Conservation (phyloP, 768 basidiomycete genomes). For the Tephrocybe sp. region DNA sequence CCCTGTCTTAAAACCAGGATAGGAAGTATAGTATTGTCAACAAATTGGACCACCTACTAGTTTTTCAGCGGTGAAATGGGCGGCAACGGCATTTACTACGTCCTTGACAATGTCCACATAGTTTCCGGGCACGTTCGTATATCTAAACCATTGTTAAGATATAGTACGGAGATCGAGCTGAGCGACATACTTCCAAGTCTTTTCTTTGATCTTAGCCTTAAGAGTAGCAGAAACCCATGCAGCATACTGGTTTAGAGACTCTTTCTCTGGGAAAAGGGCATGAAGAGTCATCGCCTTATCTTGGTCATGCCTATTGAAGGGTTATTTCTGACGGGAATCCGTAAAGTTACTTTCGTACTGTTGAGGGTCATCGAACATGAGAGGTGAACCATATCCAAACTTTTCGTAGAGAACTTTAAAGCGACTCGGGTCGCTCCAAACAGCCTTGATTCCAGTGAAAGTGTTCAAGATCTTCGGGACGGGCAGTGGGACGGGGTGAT, state of each 20-base stretch:
- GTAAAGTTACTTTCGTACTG: slow-evolving; percentile 22
- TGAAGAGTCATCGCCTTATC: slow-evolving; percentile 28
- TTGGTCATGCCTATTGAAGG: slow-evolving; percentile 23
- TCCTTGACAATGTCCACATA: slow-evolving; percentile 48
- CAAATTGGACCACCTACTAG: slow-evolving; percentile 22
- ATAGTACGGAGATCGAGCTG: not conserved
- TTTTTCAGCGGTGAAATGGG: slow-evolving; percentile 37
- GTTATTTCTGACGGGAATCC: not conserved
- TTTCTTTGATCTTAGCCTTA: slow-evolving; percentile 25
- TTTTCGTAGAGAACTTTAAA: slow-evolving; percentile 38
- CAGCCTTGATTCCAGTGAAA: slow-evolving; percentile 29
- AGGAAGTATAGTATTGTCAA: not conserved
- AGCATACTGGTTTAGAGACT: slow-evolving; percentile 15
- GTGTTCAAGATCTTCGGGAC: slow-evolving; percentile 29
- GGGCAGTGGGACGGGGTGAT: slow-evolving; percentile 28
- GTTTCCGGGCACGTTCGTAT: slow-evolving; percentile 28
- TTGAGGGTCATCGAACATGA: slow-evolving; percentile 32
- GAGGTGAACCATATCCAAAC: slow-evolving; percentile 36
- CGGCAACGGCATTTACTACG: slow-evolving; percentile 40
- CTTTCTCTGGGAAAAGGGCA: slow-evolving; percentile 32
- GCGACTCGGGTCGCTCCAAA: slow-evolving; percentile 27
- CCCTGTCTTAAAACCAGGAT: slow-evolving; percentile 29
- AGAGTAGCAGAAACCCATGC: slow-evolving; percentile 27
- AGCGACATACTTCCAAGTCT: slow-evolving; percentile 23
- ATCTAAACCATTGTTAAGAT: slow-evolving; percentile 10